These are phyloP conservation scores for Saksenaea vasiformis DNA, from an alignment of 371 early-diverging fungal genomes.

Conservation along the genomic window DNA sequence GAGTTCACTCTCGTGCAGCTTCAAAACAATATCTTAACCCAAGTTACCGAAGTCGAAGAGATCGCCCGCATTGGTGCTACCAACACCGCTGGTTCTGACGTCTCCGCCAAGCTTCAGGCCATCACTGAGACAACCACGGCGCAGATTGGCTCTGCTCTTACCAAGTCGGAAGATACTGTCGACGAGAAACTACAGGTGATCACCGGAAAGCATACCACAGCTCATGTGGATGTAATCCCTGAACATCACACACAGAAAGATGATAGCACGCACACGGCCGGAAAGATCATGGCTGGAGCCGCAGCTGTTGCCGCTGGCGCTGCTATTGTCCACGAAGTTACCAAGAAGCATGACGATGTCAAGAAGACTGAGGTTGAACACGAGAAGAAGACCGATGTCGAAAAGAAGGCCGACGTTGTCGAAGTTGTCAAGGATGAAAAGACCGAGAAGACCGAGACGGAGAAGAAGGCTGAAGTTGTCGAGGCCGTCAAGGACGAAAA, in stretches of 20 bases:
- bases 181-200: constrained; percentile 14
- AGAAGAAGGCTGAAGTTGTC: too few relatives aligned
- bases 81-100: constrained; percentile 13
- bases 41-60: constrained; percentile 27
- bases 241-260: constrained; percentile 13
- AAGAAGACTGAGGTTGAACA: background rate
- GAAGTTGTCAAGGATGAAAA: background rate
- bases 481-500: too few relatives aligned
- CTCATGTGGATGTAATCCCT: background rate
- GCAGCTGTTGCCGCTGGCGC: constrained; percentile 1
- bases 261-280: background rate
- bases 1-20: constrained; percentile 21
- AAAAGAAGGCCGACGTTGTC: too few relatives aligned
- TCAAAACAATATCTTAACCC: constrained; percentile 19
- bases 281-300: background rate
- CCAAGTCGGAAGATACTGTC: constrained; percentile 2
- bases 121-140: constrained; percentile 20
- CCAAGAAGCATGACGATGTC: background rate
- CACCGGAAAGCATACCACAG: background rate
- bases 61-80: constrained; percentile 12
- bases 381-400: background rate
- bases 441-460: too few relatives aligned
- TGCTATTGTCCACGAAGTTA: background rate
- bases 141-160: background rate
- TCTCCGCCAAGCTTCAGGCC: constrained; percentile 20